Conservation (phyloP, 352 stramenopile species). For the Globisporangium iwayamae region DNA sequence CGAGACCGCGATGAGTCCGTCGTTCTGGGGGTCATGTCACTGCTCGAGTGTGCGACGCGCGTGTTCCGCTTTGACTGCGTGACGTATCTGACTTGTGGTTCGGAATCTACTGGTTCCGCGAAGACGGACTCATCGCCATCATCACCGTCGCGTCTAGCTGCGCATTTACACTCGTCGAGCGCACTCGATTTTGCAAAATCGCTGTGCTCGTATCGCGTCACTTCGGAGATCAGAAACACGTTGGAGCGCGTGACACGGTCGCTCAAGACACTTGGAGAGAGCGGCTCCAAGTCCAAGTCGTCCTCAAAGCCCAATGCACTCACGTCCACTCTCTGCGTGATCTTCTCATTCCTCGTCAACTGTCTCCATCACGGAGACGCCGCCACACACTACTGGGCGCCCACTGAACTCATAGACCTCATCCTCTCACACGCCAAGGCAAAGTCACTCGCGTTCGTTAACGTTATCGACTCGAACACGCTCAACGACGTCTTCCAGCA, state of each 20-base stretch:
- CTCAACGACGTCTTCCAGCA: slow-evolving; percentile 29
- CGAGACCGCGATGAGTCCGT: slow-evolving; percentile 37
- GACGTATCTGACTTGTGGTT: neutral
- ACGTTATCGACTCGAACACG: slow-evolving; percentile 28
- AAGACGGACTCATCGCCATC: neutral
- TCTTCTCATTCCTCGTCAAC: slow-evolving; percentile 33
- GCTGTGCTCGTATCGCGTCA: slow-evolving; percentile 19
- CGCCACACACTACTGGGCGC: slow-evolving; percentile 29
- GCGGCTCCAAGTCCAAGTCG: slow-evolving; percentile 11
- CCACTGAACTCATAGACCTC: slow-evolving; percentile 19
- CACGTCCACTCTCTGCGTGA: slow-evolving; percentile 21
- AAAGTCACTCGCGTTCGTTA: slow-evolving; percentile 33
- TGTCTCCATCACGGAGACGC: slow-evolving; percentile 34
- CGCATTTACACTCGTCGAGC: slow-evolving; percentile 8
- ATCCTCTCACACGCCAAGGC: slow-evolving; percentile 27
- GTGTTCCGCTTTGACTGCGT: slow-evolving; percentile 27
- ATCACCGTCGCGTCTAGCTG: neutral
- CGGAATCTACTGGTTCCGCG: no score
- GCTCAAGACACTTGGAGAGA: slow-evolving; percentile 33
- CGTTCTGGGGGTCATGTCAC: slow-evolving; percentile 26
- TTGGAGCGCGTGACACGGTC: slow-evolving; percentile 19
- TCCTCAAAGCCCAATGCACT: slow-evolving; percentile 20
- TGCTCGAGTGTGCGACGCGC: slow-evolving; percentile 36
- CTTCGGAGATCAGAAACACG: slow-evolving; percentile 21
- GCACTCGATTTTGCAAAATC: slow-evolving; percentile 17